Conservation (phyloP, 306 rosid species). For the Chamaecrista fasciculata region DNA sequence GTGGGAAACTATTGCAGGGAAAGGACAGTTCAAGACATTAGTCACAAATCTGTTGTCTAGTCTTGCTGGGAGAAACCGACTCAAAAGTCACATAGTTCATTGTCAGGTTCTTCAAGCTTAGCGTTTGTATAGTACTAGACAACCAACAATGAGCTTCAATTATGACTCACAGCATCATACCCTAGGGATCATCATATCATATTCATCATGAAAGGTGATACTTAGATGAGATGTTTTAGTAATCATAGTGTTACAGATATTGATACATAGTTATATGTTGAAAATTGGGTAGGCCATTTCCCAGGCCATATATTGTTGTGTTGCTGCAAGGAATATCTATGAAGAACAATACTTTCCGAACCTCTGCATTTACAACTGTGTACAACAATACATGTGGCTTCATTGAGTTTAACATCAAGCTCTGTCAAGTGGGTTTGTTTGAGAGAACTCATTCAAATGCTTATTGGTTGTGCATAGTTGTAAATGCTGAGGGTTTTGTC, state of each 20-base stretch:
- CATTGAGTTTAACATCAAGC: neutral
- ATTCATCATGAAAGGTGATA: constrained; percentile 32
- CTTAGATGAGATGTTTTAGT: constrained; percentile 37
- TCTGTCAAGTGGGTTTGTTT: neutral
- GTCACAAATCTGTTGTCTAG: constrained; percentile 80
- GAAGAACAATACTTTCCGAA: constrained; percentile 22
- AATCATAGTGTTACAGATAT: constrained; percentile 42
- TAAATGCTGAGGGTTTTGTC: neutral
- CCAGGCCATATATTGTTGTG: constrained; percentile 25
- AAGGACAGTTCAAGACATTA: constrained; percentile 65
- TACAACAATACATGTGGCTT: constrained; percentile 16
- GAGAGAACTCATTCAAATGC: constrained; percentile 17
- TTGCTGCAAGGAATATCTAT: constrained; percentile 27
- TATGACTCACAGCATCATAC: constrained; percentile 24
- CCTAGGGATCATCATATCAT: constrained; percentile 29
- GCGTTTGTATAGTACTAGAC: constrained; percentile 34
- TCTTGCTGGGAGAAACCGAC: constrained; percentile 78
- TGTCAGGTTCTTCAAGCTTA: constrained; percentile 87
- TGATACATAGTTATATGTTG: constrained; percentile 42
- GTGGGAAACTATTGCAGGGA: constrained; percentile 58
- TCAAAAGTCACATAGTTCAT: constrained; percentile 85
- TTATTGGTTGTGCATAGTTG: constrained; percentile 1
- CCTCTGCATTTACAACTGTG: constrained; percentile 18
- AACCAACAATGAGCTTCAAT: constrained; percentile 9
- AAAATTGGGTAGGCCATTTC: constrained; percentile 33